These are phyloP conservation scores for Xanthoconium separans DNA, from an alignment of 1,284 basidiomycete genomes.

Conservation along the genomic window DNA sequence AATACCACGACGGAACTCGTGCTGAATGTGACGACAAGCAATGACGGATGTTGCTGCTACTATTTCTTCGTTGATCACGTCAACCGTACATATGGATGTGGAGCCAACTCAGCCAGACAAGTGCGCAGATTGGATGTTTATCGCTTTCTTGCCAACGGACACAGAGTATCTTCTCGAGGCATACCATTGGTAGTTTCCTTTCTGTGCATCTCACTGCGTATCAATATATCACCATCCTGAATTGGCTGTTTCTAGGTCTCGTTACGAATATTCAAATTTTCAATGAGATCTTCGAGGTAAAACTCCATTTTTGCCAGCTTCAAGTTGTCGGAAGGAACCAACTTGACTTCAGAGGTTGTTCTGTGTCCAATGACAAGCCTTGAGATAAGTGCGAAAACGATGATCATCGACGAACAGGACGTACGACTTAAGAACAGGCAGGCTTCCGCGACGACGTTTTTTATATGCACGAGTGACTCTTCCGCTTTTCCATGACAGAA, in stretches of 20 bases:
- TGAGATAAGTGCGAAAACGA: not conserved
- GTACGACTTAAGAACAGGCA: conserved; percentile 74
- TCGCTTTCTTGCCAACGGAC: not conserved
- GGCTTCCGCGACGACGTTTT: conserved; percentile 86
- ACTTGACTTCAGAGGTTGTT: conserved; percentile 65
- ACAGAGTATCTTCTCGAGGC: not conserved
- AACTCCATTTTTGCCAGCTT: conserved; percentile 99
- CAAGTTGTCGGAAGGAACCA: conserved; percentile 81
- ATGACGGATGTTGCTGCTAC: not conserved
- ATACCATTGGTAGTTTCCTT: not conserved
- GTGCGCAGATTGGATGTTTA: not conserved
- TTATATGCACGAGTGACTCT: conserved; percentile 94
- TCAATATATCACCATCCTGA: not conserved
- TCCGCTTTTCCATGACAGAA: conserved; percentile 94
- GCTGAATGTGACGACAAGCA: not conserved
- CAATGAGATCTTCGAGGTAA: conserved; percentile 57
- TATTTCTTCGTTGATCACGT: not conserved
- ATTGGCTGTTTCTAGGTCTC: not conserved
- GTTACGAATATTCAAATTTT: no score
- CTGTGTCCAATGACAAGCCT: conserved; percentile 26
- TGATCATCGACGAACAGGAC: conserved; percentile 34
- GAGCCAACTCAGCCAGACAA: not conserved
- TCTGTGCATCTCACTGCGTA: not conserved
- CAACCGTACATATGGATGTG: not conserved
- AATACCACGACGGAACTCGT: not conserved